These are phyloP conservation scores for Allium sativum DNA, from an alignment of 106 monocot species.

Conservation along the genomic window DNA sequence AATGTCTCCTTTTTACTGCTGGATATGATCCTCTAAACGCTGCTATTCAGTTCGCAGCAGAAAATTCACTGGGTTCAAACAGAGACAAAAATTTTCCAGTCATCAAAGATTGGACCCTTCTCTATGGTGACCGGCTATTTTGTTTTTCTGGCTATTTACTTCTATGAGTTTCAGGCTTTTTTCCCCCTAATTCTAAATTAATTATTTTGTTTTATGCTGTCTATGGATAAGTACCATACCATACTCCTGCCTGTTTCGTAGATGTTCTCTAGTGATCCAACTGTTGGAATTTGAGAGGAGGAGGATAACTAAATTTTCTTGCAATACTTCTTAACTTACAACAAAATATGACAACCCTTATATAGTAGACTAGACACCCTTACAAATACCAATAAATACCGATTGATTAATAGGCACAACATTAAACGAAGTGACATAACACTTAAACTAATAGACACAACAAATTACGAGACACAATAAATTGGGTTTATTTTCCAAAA, in stretches of 20 bases:
- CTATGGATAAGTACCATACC: slow-evolving; percentile 34
- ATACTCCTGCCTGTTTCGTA: slow-evolving; percentile 77
- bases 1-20: slow-evolving; percentile 60
- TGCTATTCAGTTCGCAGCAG: slow-evolving; percentile 27
- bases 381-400: too few species aligned
- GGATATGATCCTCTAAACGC: slow-evolving; percentile 70
- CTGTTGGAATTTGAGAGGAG: too few species aligned
- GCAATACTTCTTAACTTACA: too few species aligned
- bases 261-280: slow-evolving; percentile 70
- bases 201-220: neutral
- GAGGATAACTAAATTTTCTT: too few species aligned
- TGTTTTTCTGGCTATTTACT: slow-evolving; percentile 80
- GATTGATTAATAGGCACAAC: too few species aligned
- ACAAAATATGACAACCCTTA: too few species aligned
- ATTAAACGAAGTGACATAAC: too few species aligned
- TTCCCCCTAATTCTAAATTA: neutral
- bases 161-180: neutral
- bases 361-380: too few species aligned
- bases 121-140: slow-evolving; percentile 49
- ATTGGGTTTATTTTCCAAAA: too few species aligned
- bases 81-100: neutral
- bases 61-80: slow-evolving; percentile 16
- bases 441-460: too few species aligned
- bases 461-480: too few species aligned
- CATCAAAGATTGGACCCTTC: slow-evolving; percentile 18